Percentiles rank a stretch among this genome's conserved stretches.
These are phyloP conservation scores for Trichophaea hybrida DNA, from an alignment of 2,329 filamentous ascomycete genomes.

Conservation along the genomic window DNA sequence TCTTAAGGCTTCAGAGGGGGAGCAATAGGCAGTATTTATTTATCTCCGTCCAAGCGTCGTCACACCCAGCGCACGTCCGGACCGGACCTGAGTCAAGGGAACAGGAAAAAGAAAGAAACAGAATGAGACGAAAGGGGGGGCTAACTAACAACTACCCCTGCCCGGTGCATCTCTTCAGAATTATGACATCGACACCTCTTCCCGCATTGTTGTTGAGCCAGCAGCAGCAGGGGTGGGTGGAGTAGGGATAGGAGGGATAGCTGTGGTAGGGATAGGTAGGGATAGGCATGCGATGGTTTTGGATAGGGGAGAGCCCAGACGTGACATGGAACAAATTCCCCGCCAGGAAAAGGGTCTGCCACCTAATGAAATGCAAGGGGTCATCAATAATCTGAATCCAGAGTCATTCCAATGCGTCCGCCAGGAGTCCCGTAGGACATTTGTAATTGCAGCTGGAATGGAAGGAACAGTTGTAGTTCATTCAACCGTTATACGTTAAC, in stretches of 20 bases:
- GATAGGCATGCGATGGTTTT: neutral
- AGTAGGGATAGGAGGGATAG: neutral
- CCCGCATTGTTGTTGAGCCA: neutral
- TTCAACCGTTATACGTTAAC: too few species aligned
- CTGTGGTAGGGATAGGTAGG: neutral
- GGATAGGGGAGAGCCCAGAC: neutral
- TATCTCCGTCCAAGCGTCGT: neutral
- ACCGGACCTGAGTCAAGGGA: slow-evolving; percentile 1
- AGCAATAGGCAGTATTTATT: neutral
- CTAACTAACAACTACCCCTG: neutral
- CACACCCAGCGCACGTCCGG: neutral
- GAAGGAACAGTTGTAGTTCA: too few species aligned
- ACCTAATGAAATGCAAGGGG: too few species aligned
- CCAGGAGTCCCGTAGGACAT: too few species aligned
- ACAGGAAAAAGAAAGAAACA: slow-evolving; percentile 11
- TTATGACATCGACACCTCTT: slow-evolving; percentile 20
- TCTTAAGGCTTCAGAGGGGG: neutral
- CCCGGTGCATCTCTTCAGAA: slow-evolving; percentile 6
- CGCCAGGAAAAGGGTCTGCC: too few species aligned
- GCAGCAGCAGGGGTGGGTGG: neutral
- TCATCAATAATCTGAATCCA: too few species aligned
- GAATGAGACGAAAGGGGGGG: slow-evolving; percentile 8
- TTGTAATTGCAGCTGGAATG: too few species aligned
- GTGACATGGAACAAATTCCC: too few species aligned
- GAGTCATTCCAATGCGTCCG: too few species aligned